Conservation (phyloP, 345 rosid genomes). For the Zanthoxylum bungeanum region DNA sequence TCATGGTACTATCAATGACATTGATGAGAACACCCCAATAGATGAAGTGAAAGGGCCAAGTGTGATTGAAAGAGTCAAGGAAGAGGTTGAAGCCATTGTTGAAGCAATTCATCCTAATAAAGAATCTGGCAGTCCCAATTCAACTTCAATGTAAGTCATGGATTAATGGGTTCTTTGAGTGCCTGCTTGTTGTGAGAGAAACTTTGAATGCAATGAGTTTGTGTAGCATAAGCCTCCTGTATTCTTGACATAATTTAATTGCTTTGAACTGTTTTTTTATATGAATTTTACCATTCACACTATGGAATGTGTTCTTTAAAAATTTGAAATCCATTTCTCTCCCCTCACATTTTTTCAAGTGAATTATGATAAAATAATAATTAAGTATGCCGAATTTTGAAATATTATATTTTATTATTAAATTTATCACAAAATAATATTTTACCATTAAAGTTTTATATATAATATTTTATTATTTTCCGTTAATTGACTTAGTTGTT, state of each 20-base stretch:
- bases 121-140: slow-evolving; percentile 19
- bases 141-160: slow-evolving; percentile 12
- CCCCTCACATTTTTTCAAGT: neutral
- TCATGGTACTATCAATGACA: slow-evolving; percentile 42
- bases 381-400: too few species aligned
- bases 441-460: too few species aligned
- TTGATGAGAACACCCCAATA: slow-evolving; percentile 35
- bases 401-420: too few species aligned
- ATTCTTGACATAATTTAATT: neutral
- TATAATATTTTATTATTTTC: too few species aligned
- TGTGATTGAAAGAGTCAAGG: slow-evolving; percentile 47
- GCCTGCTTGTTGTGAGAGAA: neutral
- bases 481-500: too few species aligned
- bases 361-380: too few species aligned
- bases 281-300: neutral
- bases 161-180: slow-evolving; percentile 6
- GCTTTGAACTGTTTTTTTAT: neutral
- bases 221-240: neutral
- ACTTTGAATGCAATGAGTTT: neutral
- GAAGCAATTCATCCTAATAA: slow-evolving; percentile 40
- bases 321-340: neutral
- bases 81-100: slow-evolving; percentile 50
- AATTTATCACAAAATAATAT: too few species aligned
- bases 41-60: slow-evolving; percentile 39
- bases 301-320: neutral